phyloP scores from a whole-genome alignment of 257 asterid genomes.

The Solanum habrochaites region DNA sequence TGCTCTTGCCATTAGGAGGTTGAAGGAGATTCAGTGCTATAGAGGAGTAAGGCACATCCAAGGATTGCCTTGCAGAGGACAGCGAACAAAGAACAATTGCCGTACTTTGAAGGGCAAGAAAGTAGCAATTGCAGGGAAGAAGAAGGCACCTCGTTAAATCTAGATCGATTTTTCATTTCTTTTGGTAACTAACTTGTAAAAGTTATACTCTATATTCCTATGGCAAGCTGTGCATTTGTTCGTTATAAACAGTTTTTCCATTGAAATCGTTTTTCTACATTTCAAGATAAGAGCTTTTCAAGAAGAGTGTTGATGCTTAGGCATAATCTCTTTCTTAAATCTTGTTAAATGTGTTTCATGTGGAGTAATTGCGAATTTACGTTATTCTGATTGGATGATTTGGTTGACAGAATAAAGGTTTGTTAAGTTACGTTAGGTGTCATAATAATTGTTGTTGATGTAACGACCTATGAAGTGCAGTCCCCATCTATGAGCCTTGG shows the following conservation, averaged over 20 bases:
- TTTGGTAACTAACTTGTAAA: slow-evolving; percentile 1
- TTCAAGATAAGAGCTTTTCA: neutral
- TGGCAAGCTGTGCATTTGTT: neutral
- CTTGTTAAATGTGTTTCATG: neutral
- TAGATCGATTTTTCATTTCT: neutral
- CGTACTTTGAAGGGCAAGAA: slow-evolving; percentile 89
- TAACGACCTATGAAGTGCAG: neutral
- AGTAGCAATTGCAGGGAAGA: slow-evolving; percentile 82
- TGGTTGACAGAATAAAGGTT: neutral
- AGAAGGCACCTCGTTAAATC: slow-evolving; percentile 45
- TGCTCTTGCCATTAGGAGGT: slow-evolving; percentile 73
- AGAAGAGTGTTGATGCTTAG: neutral
- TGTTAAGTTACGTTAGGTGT: neutral
- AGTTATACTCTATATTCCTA: neutral
- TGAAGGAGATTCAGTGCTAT: slow-evolving; percentile 94
- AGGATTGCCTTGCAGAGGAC: slow-evolving; percentile 96
- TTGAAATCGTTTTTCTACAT: neutral
- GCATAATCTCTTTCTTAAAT: neutral
- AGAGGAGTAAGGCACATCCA: slow-evolving; percentile 82
- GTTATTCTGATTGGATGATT: neutral
- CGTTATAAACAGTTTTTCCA: neutral
- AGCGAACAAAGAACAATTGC: slow-evolving; percentile 88
- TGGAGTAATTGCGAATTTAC: neutral
- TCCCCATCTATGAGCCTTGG: neutral
- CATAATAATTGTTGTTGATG: neutral